These are phyloP conservation scores for Tolypocladium paradoxum DNA, from an alignment of 2,329 filamentous ascomycete species.

Conservation along the genomic window DNA sequence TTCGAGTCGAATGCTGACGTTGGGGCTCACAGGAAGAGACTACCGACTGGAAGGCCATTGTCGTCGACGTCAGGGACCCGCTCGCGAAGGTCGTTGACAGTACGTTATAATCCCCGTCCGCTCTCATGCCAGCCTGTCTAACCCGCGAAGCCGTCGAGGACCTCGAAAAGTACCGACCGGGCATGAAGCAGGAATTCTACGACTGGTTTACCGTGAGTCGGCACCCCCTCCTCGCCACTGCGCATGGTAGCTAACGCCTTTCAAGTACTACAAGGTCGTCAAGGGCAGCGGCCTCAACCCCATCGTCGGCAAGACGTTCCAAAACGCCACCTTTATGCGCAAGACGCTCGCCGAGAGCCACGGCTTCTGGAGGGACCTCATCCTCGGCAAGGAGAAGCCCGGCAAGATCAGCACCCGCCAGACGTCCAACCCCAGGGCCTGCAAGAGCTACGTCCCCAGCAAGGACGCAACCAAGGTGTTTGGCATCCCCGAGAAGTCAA, in stretches of 20 bases:
- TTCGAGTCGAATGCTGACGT: too few species aligned
- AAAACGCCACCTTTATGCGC: conserved; percentile 21
- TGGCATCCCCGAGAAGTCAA: conserved; percentile 17
- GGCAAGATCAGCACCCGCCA: conserved; percentile 30
- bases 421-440: conserved; percentile 19
- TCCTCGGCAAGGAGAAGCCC: conserved; percentile 23
- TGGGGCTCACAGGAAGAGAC: too few species aligned
- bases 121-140: too few species aligned
- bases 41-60: conserved; percentile 30
- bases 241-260: neutral
- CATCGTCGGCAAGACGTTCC: conserved; percentile 25
- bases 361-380: conserved; percentile 26
- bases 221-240: too few species aligned
- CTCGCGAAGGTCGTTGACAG: conserved; percentile 22
- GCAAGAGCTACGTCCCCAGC: conserved; percentile 21
- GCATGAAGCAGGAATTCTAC: conserved; percentile 21
- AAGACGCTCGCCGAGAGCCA: conserved; percentile 25
- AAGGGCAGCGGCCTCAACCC: conserved; percentile 23
- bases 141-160: too few species aligned
- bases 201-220: conserved; percentile 28
- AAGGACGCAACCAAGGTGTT: conserved; percentile 20
- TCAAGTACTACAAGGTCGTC: conserved; percentile 29
- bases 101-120: too few species aligned
- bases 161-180: conserved; percentile 27
- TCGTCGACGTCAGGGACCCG: conserved; percentile 26